Evolutionary conservation across 148 eudicot genomes (phyloP).

Genomic region (Pharnaceum exiguum): DNA sequence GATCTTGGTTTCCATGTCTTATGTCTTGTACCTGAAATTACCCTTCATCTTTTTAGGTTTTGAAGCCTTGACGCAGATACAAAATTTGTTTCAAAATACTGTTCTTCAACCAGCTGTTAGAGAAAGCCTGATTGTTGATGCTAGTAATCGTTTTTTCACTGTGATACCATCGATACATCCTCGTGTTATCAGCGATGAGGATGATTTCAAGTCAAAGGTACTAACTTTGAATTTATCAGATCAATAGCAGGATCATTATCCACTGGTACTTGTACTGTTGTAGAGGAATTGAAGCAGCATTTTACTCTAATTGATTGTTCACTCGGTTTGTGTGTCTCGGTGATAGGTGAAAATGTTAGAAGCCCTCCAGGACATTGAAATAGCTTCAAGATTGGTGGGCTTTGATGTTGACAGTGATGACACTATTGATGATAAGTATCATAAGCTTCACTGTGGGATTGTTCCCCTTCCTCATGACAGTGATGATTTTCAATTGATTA

Average conservation of each 20-base stretch:
- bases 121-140: slow-evolving; percentile 82
- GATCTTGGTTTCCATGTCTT: not conserved
- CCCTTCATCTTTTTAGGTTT: slow-evolving; percentile 48
- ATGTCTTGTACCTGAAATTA: not conserved
- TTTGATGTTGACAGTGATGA: slow-evolving; percentile 73
- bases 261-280: too few species aligned
- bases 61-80: slow-evolving; percentile 93
- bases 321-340: not conserved
- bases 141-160: slow-evolving; percentile 95
- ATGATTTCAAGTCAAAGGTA: slow-evolving; percentile 95
- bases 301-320: not conserved
- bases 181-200: slow-evolving; percentile 87
- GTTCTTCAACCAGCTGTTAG: slow-evolving; percentile 43
- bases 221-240: not conserved
- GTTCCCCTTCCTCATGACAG: slow-evolving; percentile 71
- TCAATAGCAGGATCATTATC: not conserved
- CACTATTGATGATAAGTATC: slow-evolving; percentile 79
- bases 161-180: slow-evolving; percentile 97
- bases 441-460: slow-evolving; percentile 78
- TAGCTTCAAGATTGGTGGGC: slow-evolving; percentile 94
- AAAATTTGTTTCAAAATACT: slow-evolving; percentile 52
- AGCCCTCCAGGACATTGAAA: slow-evolving; percentile 99
- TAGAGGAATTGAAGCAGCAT: not conserved
- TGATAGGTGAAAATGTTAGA: slow-evolving; percentile 94
- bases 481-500: slow-evolving; percentile 74